Conservation (phyloP, 2,329 filamentous ascomycete genomes). For the Cladobotryum mycophilum region DNA sequence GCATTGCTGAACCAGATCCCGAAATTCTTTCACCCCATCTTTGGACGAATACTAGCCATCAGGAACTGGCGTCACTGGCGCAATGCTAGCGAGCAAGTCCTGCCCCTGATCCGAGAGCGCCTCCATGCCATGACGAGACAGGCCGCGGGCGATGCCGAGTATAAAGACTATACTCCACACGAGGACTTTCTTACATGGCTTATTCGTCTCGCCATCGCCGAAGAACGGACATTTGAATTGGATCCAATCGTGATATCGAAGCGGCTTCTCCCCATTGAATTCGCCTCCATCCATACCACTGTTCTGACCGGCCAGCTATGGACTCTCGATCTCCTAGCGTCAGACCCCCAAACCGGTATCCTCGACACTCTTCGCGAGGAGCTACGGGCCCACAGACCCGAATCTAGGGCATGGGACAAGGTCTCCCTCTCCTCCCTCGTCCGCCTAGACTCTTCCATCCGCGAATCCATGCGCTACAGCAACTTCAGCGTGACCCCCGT, state of each 20-base stretch:
- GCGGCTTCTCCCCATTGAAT: constrained; percentile 49
- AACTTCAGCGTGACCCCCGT: constrained; percentile 41
- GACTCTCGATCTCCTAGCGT: constrained; percentile 40
- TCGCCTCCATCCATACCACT: constrained; percentile 54
- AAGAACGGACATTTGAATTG: constrained; percentile 37
- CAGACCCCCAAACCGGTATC: constrained; percentile 28
- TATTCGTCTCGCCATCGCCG: constrained; percentile 43
- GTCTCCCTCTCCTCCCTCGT: constrained; percentile 35
- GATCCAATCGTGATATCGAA: constrained; percentile 42
- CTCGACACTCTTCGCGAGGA: constrained; percentile 40
- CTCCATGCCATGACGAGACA: constrained; percentile 40
- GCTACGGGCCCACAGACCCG: constrained; percentile 21
- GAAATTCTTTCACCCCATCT: constrained; percentile 40
- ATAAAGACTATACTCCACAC: constrained; percentile 37
- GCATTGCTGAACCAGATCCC: constrained; percentile 43
- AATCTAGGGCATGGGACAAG: constrained; percentile 41
- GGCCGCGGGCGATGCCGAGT: constrained; percentile 32
- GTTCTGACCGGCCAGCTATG: constrained; percentile 43
- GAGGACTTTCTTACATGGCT: constrained; percentile 55
- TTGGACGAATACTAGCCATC: constrained; percentile 39
- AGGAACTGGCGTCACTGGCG: constrained; percentile 43
- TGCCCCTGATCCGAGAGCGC: constrained; percentile 45
- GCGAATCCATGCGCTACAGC: constrained; percentile 46
- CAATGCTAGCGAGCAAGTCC: constrained; percentile 32
- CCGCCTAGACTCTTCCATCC: constrained; percentile 45